Conservation (phyloP, 305 asterid genomes). For the Euphrasia arctica region DNA sequence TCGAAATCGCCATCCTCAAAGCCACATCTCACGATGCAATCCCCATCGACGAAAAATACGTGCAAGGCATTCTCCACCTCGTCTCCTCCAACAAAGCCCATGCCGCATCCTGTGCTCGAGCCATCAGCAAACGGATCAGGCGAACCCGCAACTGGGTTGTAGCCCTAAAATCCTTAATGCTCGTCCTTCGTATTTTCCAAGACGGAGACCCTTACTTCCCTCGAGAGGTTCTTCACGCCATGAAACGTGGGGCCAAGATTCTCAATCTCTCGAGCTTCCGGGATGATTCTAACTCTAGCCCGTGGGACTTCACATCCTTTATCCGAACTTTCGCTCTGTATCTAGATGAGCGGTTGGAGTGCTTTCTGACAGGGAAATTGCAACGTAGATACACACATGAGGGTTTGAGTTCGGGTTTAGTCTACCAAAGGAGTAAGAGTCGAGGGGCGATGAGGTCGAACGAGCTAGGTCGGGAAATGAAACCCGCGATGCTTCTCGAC, state of each 20-base stretch:
- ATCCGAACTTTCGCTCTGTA: constrained; percentile 77
- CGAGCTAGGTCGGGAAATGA: constrained; percentile 60
- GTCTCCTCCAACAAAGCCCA: constrained; percentile 66
- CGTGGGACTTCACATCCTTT: constrained; percentile 82
- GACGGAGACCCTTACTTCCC: constrained; percentile 93
- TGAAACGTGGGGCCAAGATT: constrained; percentile 75
- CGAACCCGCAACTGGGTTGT: constrained; percentile 79
- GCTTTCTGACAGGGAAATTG: constrained; percentile 78
- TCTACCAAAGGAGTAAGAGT: constrained; percentile 3
- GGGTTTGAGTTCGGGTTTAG: constrained; percentile 12
- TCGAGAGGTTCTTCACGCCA: constrained; percentile 76
- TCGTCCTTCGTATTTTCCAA: constrained; percentile 70
- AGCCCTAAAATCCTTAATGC: constrained; percentile 68
- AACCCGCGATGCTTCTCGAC: constrained; percentile 67
- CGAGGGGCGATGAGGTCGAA: constrained; percentile 31
- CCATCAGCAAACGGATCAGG: constrained; percentile 71
- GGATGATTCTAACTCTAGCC: constrained; percentile 69
- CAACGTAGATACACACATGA: constrained; percentile 32
- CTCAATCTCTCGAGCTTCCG: constrained; percentile 71
- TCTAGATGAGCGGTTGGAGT: constrained; percentile 79
- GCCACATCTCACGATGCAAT: constrained; percentile 75
- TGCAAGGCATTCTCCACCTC: constrained; percentile 52
- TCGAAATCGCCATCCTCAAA: constrained; percentile 71
- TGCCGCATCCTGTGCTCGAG: constrained; percentile 75
- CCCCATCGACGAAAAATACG: constrained; percentile 56